Conservation (phyloP, 306 rosid genomes). For the Cucurbita moschata region DNA sequence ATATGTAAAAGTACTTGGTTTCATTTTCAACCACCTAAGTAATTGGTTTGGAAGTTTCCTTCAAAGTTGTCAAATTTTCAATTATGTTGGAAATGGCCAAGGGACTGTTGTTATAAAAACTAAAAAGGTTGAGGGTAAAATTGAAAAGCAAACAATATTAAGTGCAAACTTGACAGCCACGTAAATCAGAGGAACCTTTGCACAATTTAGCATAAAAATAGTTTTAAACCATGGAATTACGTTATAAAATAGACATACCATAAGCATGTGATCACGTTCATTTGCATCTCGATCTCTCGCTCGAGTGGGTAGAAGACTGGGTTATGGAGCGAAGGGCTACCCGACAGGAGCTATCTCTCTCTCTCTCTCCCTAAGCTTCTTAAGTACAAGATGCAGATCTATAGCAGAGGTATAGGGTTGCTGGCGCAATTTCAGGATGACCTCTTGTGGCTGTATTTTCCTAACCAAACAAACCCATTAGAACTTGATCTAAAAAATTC, state of each 20-base stretch:
- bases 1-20: neutral
- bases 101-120: neutral
- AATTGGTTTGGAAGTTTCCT: neutral
- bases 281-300: neutral
- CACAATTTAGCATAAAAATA: neutral
- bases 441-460: neutral
- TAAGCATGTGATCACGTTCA: neutral
- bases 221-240: neutral
- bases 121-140: neutral
- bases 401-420: neutral
- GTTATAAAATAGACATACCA: neutral
- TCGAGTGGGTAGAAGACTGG: neutral
- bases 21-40: neutral
- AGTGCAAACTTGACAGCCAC: neutral
- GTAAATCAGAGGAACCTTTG: neutral
- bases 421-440: neutral
- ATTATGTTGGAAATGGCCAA: neutral
- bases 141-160: neutral
- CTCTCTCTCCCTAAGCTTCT: neutral
- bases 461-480: neutral
- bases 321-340: neutral
- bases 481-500: neutral
- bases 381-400: neutral
- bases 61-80: neutral
- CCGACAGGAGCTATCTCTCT: neutral